Conservation (phyloP, 2,329 filamentous ascomycete species). For the Chaetomiaceae sp. region DNA sequence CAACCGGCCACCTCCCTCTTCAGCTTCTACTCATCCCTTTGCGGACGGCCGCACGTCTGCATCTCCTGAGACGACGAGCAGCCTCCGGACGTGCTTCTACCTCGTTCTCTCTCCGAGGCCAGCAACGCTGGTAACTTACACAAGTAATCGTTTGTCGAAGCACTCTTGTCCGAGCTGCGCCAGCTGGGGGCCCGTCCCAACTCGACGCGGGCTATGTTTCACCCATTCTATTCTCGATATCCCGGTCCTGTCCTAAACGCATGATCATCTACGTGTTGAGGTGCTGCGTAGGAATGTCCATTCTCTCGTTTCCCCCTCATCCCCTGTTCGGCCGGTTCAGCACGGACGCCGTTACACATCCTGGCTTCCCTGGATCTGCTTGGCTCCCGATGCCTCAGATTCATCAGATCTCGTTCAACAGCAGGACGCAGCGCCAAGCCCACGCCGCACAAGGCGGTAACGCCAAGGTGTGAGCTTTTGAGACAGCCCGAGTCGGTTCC, state of each 20-base stretch:
- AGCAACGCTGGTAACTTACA: too few species aligned
- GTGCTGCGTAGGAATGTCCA: too few species aligned
- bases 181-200: not conserved
- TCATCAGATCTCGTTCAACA: slow-evolving; percentile 1
- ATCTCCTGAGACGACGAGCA: not conserved
- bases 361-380: not conserved
- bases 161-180: not conserved
- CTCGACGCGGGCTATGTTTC: slow-evolving; percentile 15
- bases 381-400: slow-evolving; percentile 9
- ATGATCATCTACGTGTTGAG: slow-evolving; percentile 19
- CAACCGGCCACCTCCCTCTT: not conserved
- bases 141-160: too few species aligned
- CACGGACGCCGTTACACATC: not conserved
- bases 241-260: too few species aligned
- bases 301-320: not conserved
- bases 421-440: slow-evolving; percentile 7
- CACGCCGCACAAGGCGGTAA: not conserved
- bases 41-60: not conserved
- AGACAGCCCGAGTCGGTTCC: too few species aligned
- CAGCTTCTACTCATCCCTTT: not conserved
- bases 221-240: slow-evolving; percentile 7
- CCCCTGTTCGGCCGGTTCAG: not conserved
- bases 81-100: too few species aligned
- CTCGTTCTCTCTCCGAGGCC: too few species aligned
- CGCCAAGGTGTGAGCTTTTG: too few species aligned